Evolutionary conservation across 768 basidiomycete genomes (phyloP).

Genomic region (Leccinellum albellum): DNA sequence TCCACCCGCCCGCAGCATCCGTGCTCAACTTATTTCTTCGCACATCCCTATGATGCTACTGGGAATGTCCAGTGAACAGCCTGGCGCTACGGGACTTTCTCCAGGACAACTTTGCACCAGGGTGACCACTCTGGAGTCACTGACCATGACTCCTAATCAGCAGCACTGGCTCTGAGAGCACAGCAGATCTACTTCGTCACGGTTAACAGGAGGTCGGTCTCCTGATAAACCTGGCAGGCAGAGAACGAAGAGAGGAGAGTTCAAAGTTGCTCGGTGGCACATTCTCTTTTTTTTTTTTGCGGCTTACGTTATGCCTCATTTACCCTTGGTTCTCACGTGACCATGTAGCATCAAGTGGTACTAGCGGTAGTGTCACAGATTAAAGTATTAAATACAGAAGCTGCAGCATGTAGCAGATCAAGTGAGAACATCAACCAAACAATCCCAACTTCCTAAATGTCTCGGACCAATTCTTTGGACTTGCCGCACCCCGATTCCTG

Average conservation of each 20-base stretch:
- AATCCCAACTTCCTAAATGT: slow-evolving; percentile 24
- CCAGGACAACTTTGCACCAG: not conserved
- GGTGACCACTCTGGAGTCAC: not conserved
- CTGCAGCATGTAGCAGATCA: slow-evolving; percentile 4
- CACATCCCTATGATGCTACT: not conserved
- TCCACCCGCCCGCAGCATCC: not conserved
- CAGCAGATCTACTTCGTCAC: not conserved
- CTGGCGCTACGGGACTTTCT: too few species aligned
- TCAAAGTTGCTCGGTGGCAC: too few species aligned
- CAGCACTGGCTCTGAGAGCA: not conserved
- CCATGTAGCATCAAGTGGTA: too few species aligned
- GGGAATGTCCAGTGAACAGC: not conserved
- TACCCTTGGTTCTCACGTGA: too few species aligned
- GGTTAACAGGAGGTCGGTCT: not conserved
- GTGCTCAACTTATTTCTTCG: not conserved
- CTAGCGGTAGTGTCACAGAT: not conserved
- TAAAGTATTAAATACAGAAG: not conserved
- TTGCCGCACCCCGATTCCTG: not conserved
- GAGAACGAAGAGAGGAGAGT: too few species aligned
- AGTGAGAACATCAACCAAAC: slow-evolving; percentile 11
- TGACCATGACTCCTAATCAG: not conserved
- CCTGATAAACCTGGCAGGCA: too few species aligned
- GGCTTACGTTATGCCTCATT: too few species aligned
- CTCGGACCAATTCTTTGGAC: slow-evolving; percentile 18
- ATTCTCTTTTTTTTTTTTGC: too few species aligned